Evolutionary conservation across 2,329 filamentous ascomycete species (phyloP), one percentile per base, ranked within the genome.

Genomic region (Talaromyces sp.): DNA sequence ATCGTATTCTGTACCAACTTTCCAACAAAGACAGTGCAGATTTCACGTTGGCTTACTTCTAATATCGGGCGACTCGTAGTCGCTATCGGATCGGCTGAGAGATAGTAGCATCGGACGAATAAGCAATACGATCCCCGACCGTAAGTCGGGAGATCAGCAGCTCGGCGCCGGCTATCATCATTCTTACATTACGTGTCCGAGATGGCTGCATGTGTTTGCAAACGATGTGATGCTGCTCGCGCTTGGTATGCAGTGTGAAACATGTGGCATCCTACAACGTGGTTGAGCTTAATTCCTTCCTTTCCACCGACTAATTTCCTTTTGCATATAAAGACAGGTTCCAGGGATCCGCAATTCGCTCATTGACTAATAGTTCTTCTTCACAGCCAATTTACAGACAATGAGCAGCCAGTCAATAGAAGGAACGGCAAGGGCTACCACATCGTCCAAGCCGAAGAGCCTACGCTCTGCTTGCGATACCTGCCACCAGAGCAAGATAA

Each of bases 381-480:
- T 38, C 35, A 38, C 17, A 38, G 35, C 8, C 17, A 17, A 38
- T 38, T 38, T 7, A n/a, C 14, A 38, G 17, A n/a, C 14, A 38
- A 38, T 38, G 35, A 38, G 35, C 35, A 38, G 17, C 17, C 35
- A 38, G 35, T 38, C 14, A 14, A 6, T 14, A 38, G 35, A 38
- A n/a, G 35, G 35, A n/a, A 38, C 35, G 17, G 5, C 35, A 38
- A 38, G 35, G 35, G 8, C 35, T n/a, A 26, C 43, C n/a, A 21
- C 43, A 26, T 21, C 19, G 24, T 17, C 43, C 17, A 50, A 26
- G 24, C 43, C 19, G 43, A 50, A 50, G 43, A 50, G 43, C 43
- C 38, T 61, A 7, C 59, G 59, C 19, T 51, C 59, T 27, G 59
- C 59, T 11, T 61, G 59, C 51, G 59, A 60, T 60, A 53, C 51